Percentiles rank a stretch among this genome's conserved stretches.
These are phyloP conservation scores for Williopsis jadinii DNA, from an alignment of 1,139 yeast species.

Conservation along the genomic window DNA sequence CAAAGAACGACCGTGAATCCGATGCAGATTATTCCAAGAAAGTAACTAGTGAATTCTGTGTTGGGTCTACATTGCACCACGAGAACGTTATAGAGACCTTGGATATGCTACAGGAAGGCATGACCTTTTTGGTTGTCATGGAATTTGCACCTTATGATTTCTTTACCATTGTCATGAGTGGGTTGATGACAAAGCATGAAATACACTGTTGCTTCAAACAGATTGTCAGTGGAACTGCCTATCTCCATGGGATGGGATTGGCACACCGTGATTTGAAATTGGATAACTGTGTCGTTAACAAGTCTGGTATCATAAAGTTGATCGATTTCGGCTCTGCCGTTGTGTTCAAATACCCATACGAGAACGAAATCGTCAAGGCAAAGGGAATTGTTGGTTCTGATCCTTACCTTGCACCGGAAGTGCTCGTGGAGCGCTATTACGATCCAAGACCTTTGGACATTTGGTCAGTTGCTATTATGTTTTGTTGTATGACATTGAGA, in stretches of 20 bases:
- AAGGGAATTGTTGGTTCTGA: constrained; percentile 77
- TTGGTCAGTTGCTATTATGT: constrained; percentile 75
- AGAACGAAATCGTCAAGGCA: constrained; percentile 35
- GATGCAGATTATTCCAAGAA: constrained; percentile 52
- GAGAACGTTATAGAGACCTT: constrained; percentile 58
- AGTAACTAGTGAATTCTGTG: constrained; percentile 59
- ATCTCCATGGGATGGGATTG: constrained; percentile 59
- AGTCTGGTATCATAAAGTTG: constrained; percentile 55
- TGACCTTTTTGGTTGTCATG: constrained; percentile 56
- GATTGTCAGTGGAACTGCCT: constrained; percentile 51
- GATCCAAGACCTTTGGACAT: constrained; percentile 71
- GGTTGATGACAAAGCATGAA: constrained; percentile 52
- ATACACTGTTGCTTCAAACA: constrained; percentile 65
- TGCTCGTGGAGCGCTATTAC: constrained; percentile 40
- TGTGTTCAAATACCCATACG: constrained; percentile 41
- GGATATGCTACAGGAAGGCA: constrained; percentile 51
- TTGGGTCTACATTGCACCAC: constrained; percentile 56
- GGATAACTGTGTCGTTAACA: constrained; percentile 69
- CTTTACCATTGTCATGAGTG: constrained; percentile 72
- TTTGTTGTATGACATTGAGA: constrained; percentile 64
- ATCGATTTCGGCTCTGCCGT: constrained; percentile 79
- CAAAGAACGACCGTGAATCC: constrained; percentile 43
- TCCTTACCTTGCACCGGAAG: constrained; percentile 78
- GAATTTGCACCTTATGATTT: constrained; percentile 72
- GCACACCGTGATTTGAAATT: constrained; percentile 74